Evolutionary conservation across 805 yeast genomes (phyloP), one percentile per base, ranked within the genome.

Genomic region (Blastobotrys peoriensis): DNA sequence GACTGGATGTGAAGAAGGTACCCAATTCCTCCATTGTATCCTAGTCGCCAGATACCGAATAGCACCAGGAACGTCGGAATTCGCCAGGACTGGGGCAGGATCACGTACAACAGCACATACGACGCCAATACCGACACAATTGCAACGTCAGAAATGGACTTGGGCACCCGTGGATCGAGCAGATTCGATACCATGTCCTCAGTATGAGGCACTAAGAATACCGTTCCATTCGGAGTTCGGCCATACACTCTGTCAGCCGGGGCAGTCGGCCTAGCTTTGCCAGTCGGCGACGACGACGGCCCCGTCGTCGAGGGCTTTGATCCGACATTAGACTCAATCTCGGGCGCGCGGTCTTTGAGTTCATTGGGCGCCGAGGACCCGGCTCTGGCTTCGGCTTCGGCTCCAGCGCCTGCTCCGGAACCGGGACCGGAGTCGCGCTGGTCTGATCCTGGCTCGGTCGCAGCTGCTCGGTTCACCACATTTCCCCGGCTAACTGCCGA

Each of bases 11-110:
- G 74, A 27, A 86, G 68, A 18, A 86, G 60, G 49, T 71, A 68
- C 28, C 95, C 95, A 49, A 86, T 82, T n/a, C 95, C 95, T 22
- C 78, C 69, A 59, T 86, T 86, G 64, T 86, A 86, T 20, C 79
- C 71, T 35, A 79, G 59, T 56, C 95, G 73, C 91, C 95, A 86
- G 58, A 81, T 76, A 8, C 80, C 59, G 56, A 84, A 86, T 41
- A 81, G 68, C 3, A 62, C 65, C 16, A 81, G 62, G 54, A 81
- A 83, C 1, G 69, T 56, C 10, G 63, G 59, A 21, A 61, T 55
- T 18, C 68, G 53, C 49, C 25, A 45, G 6, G 27, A 6, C 10
- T 40, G 20, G 6, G 67, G 65, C 4, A 67, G 53, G 27, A 40
- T 6, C 17, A 48, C 45, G 47, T 40, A 66, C 25, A 67, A 45